These are phyloP conservation scores for Ophiostoma fasciatum DNA, from an alignment of 2,329 filamentous ascomycete genomes.

Conservation along the genomic window DNA sequence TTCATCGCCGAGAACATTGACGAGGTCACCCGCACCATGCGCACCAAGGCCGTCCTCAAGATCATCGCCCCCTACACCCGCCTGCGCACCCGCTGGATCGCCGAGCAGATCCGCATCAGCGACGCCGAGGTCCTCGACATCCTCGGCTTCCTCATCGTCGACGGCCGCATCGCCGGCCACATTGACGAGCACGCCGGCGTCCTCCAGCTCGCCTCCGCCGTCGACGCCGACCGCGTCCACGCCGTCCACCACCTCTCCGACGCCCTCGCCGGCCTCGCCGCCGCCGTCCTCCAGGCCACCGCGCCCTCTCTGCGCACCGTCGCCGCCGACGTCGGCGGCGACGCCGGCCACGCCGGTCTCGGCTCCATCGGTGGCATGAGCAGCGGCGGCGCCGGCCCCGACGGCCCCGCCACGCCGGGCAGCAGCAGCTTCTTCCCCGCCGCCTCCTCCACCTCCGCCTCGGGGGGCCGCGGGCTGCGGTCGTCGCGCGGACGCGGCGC, in stretches of 20 bases:
- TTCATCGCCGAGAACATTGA: slow-evolving; percentile 99
- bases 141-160: slow-evolving; percentile 83
- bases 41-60: slow-evolving; percentile 87
- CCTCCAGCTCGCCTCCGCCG: slow-evolving; percentile 59
- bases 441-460: no score
- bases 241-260: slow-evolving; percentile 60
- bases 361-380: no score
- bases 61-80: slow-evolving; percentile 89
- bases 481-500: no score
- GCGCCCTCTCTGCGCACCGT: slow-evolving; percentile 44
- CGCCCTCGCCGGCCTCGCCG: slow-evolving; percentile 55
- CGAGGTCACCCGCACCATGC: slow-evolving; percentile 95
- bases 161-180: slow-evolving; percentile 71
- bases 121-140: slow-evolving; percentile 86
- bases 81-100: slow-evolving; percentile 79
- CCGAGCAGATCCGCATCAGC: slow-evolving; percentile 73
- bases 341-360: no score
- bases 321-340: background rate
- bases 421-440: no score
- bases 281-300: slow-evolving; percentile 59
- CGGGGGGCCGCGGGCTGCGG: no score
- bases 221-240: slow-evolving; percentile 57
- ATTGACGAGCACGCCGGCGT: slow-evolving; percentile 81
- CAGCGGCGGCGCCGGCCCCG: no score
- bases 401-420: no score